A percentile compares a stretch with the other conserved stretches of the same genome.
phyloP scores from a whole-genome alignment of 352 stramenopile species.

The Globisporangium sylvaticum region DNA sequence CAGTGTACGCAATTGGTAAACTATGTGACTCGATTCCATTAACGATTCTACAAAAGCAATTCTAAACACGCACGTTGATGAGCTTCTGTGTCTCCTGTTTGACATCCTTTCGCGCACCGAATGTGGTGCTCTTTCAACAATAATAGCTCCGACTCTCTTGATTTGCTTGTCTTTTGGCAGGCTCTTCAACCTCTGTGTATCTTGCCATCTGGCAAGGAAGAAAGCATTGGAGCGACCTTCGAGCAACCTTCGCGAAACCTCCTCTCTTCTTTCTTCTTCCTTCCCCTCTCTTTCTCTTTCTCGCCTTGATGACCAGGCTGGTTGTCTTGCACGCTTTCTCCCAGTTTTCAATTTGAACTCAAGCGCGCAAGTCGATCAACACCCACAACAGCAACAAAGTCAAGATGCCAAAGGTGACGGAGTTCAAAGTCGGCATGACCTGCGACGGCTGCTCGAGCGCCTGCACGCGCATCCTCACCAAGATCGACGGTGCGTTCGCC shows the following conservation, averaged over 20 bases:
- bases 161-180: neutral
- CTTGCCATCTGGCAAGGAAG: neutral
- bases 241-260: neutral
- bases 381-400: neutral
- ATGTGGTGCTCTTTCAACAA: neutral
- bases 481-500: slow-evolving; percentile 70
- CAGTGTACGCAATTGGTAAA: neutral
- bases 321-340: no score
- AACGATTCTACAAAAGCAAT: neutral
- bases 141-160: neutral
- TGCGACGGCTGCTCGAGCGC: slow-evolving; percentile 88
- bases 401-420: slow-evolving; percentile 62
- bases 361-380: slow-evolving; percentile 14
- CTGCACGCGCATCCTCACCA: slow-evolving; percentile 87
- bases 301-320: neutral
- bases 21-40: slow-evolving; percentile 4
- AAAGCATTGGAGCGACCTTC: neutral
- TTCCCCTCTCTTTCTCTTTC: neutral
- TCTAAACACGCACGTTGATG: neutral
- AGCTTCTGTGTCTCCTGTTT: neutral
- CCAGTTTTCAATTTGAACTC: slow-evolving; percentile 25
- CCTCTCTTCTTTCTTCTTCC: neutral
- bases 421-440: slow-evolving; percentile 90
- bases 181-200: neutral
- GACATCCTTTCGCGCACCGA: neutral